Evolutionary conservation across 371 early-diverging fungal genomes (phyloP), one percentile per base, ranked within the genome.

Genomic region (Mucor circinelloides): DNA sequence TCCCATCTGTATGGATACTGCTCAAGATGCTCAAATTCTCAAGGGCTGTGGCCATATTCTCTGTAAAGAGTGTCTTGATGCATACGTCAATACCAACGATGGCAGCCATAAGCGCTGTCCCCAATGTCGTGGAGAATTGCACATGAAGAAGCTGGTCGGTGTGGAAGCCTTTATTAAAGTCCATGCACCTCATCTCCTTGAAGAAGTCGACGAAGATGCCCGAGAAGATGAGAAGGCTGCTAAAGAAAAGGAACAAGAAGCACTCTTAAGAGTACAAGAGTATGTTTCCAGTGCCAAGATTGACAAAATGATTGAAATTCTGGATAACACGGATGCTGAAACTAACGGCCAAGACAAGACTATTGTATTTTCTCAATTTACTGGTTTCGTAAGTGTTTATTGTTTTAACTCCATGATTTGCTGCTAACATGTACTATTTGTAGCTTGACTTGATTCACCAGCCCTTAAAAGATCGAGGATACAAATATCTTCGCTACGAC

Each of bases 281-380:
- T 64, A 63, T 8, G 36, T 72, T 3, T 70, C 71, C 0, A 87
- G 85, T 50, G 71, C 78, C 34, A 87, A 87, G 64, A 85, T 86
- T 60, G 82, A 82, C 30, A 81, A 72, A 44, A 80, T 86, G 85
- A 54, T 86, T 25, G 79, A 80, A 8, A 73, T 87, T 38, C 66
- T 87, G 2, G 66, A 69, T 2, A 59, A 76, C 4, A 83, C 80
- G 1, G 58, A 52, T 40, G 42, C 30, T 27, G 56, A 52, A 5
- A 75, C 79, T 6, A 66, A 72, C 25, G 70, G 72, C 1, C 23
- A 70, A 56, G 86, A 86, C 36, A 95, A 95, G 72, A 84, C 90
- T 3, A 91, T 95, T 70, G 87, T 93, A 6, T 95, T 95, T 69
- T 93, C 93, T 10, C 94, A 94, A 70, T 95, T 93, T 64, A 89